Conservation (phyloP, 2,329 filamentous ascomycete genomes). For the Aspergillus aculeatus region DNA sequence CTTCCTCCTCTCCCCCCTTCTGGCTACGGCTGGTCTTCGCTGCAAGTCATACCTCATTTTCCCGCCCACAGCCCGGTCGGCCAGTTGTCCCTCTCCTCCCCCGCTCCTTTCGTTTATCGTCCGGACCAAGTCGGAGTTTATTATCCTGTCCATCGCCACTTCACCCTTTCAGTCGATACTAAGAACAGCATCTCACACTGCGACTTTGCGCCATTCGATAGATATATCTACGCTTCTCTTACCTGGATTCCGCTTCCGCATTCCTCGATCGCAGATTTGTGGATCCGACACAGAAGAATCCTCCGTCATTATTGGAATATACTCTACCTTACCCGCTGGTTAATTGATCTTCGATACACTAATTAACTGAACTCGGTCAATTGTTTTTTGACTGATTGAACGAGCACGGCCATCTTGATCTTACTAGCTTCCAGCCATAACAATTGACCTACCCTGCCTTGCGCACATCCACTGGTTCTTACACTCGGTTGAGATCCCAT, state of each 20-base stretch:
- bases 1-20: background rate
- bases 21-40: conserved; percentile 4
- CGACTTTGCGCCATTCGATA: no score
- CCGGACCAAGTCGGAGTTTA: conserved; percentile 16
- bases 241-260: background rate
- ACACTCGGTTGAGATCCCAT: no score
- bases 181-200: background rate
- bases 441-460: background rate
- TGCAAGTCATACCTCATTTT: conserved; percentile 17
- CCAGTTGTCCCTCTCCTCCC: conserved; percentile 12
- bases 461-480: background rate
- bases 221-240: background rate
- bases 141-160: conserved; percentile 2
- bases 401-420: background rate
- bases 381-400: conserved; percentile 5
- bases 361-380: background rate
- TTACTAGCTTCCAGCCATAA: background rate
- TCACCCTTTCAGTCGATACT: background rate
- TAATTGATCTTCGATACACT: no score
- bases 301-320: conserved; percentile 2
- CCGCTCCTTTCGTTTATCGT: background rate
- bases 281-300: background rate
- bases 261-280: background rate
- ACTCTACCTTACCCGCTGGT: background rate
- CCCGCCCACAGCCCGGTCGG: conserved; percentile 13